These are phyloP conservation scores for Candida boleticola DNA, from an alignment of 805 yeast genomes.

Conservation along the genomic window DNA sequence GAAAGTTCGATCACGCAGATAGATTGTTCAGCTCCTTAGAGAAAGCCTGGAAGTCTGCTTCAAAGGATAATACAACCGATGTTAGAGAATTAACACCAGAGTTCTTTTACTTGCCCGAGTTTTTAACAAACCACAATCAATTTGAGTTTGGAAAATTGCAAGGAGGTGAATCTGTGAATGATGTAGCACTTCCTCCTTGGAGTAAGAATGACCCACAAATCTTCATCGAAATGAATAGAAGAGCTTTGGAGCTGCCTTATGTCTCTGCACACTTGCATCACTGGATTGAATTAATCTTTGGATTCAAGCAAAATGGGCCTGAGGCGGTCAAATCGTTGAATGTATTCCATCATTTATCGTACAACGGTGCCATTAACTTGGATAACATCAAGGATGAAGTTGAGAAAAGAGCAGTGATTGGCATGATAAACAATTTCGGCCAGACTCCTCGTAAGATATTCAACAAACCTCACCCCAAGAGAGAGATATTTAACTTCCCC, in stretches of 20 bases:
- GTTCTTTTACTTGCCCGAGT: conserved; percentile 79
- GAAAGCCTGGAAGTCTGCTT: conserved; percentile 81
- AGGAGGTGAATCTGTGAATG: conserved; percentile 52
- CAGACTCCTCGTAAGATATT: conserved; percentile 83
- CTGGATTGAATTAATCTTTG: conserved; percentile 88
- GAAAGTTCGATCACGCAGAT: conserved; percentile 86
- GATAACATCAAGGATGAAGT: conserved; percentile 70
- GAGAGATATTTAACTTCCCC: conserved; percentile 39
- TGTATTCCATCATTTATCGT: conserved; percentile 81
- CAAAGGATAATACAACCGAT: conserved; percentile 79
- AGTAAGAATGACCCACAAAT: conserved; percentile 73
- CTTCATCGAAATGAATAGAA: conserved; percentile 72
- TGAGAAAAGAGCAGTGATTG: conserved; percentile 74
- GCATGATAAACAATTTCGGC: conserved; percentile 88
- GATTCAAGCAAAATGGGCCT: conserved; percentile 71
- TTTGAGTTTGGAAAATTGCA: conserved; percentile 73
- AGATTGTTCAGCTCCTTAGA: conserved; percentile 70
- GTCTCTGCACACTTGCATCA: conserved; percentile 73
- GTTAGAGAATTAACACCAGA: conserved; percentile 88
- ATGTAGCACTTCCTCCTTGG: conserved; percentile 82
- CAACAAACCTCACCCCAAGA: conserved; percentile 59
- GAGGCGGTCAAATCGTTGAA: conserved; percentile 66
- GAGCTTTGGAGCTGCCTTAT: conserved; percentile 79
- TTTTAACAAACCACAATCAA: conserved; percentile 60
- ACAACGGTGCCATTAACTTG: conserved; percentile 78